Base-by-base conservation (phyloP, 108 stramenopile species). In the Ochromonas danica region DNA sequence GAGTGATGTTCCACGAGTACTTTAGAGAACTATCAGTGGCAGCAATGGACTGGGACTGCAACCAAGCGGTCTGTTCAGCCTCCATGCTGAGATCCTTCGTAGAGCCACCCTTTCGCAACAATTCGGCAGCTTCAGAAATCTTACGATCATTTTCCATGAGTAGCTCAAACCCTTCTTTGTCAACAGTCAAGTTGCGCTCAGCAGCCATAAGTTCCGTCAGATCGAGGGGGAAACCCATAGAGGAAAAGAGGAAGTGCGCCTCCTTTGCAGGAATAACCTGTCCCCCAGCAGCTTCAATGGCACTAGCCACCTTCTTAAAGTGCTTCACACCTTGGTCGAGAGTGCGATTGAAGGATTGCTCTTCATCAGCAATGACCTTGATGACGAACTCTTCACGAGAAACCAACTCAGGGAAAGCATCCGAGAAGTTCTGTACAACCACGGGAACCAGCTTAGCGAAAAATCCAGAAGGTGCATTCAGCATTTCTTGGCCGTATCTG, bases 151-250 rank as follows among this genome's bases (percentile, higher is more conserved):
- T 89, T 79, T 90, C 83, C 94, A 99, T 93, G 79, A 90, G 90
- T 30, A 82, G 87, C 43, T 95, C 89, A 85, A 95, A 99, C 39
- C 92, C 95, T 38, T 85, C 93, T 61, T 80, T 84, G 84, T 99
- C 97, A 35, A 99, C 85, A 28, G 87, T 92, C 80, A 99, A 74
- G n/a, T 94, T 95, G 62, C 84, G 80, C 84, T 99, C 98, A 87
- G 95, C 98, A 27, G 94, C 95, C 98, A 99, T 99, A 86, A 97
- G 92, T 81, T 95, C 90, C 1, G 96, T 97, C 84, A 99, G 89
- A 82, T 99, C 98, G 31, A 96, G 80, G 2, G 98, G 98, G 83
- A 99, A 99, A 81, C 98, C 98, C 95, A 97, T 94, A 67, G 94
- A 88, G 6, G 92, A 88, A 91, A 96, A 99, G 80, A 99, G 89